Evolutionary conservation across 176 grass and related monocot genomes (phyloP).

Genomic region (Stipa capillata): DNA sequence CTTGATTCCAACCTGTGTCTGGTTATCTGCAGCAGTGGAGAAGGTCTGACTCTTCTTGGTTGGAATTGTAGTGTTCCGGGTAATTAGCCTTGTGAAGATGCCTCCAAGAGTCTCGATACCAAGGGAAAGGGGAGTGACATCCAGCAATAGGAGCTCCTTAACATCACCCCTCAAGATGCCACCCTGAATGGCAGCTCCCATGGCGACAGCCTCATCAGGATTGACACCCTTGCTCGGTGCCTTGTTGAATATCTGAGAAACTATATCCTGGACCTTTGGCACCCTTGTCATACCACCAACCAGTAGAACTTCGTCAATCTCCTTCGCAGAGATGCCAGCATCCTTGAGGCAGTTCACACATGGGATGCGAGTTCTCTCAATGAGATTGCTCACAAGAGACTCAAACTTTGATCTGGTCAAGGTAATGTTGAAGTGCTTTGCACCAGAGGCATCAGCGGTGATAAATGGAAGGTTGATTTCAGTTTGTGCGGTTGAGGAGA

Average conservation of each 20-base stretch:
- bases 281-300: constrained; percentile 99
- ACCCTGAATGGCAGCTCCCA: constrained; percentile 87
- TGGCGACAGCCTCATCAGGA: constrained; percentile 95
- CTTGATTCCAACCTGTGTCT: constrained; percentile 79
- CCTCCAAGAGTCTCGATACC: constrained; percentile 96
- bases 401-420: constrained; percentile 94
- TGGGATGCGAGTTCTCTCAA: constrained; percentile 80
- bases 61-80: constrained; percentile 92
- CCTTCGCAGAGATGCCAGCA: constrained; percentile 78
- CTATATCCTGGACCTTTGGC: constrained; percentile 87
- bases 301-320: constrained; percentile 86
- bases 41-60: constrained; percentile 97
- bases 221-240: constrained; percentile 93
- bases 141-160: constrained; percentile 95
- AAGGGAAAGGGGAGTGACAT: constrained; percentile 92
- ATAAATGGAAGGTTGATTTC: constrained; percentile 97
- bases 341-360: constrained; percentile 91
- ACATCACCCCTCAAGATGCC: constrained; percentile 97
- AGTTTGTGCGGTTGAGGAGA: constrained; percentile 87
- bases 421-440: constrained; percentile 96
- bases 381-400: constrained; percentile 56
- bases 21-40: constrained; percentile 88
- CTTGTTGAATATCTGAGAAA: constrained; percentile 86
- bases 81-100: constrained; percentile 95
- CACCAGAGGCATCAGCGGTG: constrained; percentile 80